Evolutionary conservation across 2,329 filamentous ascomycete species (phyloP).

Genomic region (Pezicula carpinea): DNA sequence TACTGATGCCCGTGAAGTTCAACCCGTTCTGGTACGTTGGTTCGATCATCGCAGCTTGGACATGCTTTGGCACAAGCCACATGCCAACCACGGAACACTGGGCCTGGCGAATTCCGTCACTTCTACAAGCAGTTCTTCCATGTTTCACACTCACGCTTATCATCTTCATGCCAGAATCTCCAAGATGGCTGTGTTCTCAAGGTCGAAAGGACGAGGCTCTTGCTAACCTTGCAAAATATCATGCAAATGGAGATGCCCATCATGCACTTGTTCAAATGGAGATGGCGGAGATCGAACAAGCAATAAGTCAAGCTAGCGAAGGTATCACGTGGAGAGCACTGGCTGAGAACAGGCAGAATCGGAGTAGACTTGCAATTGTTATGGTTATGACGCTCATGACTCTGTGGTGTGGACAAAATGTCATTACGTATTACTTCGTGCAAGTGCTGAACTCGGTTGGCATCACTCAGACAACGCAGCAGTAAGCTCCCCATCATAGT

Average conservation of each 20-base stretch:
- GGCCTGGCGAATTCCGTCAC: constrained; percentile 34
- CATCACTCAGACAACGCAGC: neutral
- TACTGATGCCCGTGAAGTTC: constrained; percentile 45
- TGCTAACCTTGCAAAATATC: constrained; percentile 49
- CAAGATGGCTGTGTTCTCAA: neutral
- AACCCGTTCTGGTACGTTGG: constrained; percentile 47
- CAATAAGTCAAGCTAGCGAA: neutral
- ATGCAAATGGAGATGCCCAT: constrained; percentile 36
- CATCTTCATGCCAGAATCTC: constrained; percentile 2
- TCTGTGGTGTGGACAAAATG: constrained; percentile 1
- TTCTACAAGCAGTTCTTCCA: constrained; percentile 21
- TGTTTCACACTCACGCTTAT: neutral
- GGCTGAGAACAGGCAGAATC: neutral
- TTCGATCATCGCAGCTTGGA: constrained; percentile 35
- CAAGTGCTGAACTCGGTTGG: neutral
- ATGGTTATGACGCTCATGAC: neutral
- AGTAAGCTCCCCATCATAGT: neutral
- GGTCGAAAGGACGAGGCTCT: constrained; percentile 16
- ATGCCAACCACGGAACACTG: constrained; percentile 30
- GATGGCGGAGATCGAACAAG: neutral
- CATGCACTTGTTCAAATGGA: constrained; percentile 2
- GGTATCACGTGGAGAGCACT: constrained; percentile 15
- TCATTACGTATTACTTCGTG: constrained; percentile 1
- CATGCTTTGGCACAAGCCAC: constrained; percentile 38
- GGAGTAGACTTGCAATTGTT: neutral